Evolutionary conservation across 1,284 basidiomycete genomes (phyloP), one percentile per base, ranked within the genome.

Genomic region (Ganoderma boninense): DNA sequence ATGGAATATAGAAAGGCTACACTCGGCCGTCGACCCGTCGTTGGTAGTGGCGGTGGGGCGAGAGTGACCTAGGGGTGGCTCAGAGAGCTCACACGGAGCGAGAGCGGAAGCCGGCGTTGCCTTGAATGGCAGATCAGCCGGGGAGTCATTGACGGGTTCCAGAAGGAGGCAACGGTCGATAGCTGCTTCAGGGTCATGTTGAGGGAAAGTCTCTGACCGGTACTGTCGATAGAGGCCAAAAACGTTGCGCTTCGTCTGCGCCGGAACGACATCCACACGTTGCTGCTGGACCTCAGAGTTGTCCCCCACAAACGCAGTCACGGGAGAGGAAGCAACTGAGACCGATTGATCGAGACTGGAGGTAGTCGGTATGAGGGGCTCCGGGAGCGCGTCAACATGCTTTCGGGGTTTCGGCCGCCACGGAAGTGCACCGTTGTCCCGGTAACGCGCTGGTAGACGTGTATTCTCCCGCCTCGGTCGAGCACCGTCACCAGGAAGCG

Each of bases 151-250:
- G 49, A 52, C 23, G 23, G 49, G 49, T n/a, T 52, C 23, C 49
- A 52, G 49, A 26, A 52, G 49, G 13, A 52, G 49, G n/a, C 23
- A 11, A 11, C 49, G 49, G 49, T 52, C 49, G n/a, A 52, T 52
- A 52, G 49, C 49, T 26, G 23, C 49, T 26, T 52, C 49, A 52
- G 49, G 49, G 23, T 52, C 49, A 26, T 52, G 49, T 52, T 2
- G 23, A 10, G 49, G 49, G 23, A 26, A 52, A 7, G 7, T 10
- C 49, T 23, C 8, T n/a, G 49, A 23, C 7, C 23, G 49, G n/a
- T 52, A 52, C 49, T 52, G 49, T 52, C 49, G 49, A n/a, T 26
- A 52, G 8, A 52, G 49, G 49, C 49, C 49, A 52, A 52, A 52
- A 11, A 52, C 23, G 10, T 52, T 52, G 20, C 23, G 49, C 10